Percentiles rank a stretch among this genome's conserved stretches.
phyloP scores from a whole-genome alignment of 176 grass and related monocot species.

The Bolboschoenus planiculmis region DNA sequence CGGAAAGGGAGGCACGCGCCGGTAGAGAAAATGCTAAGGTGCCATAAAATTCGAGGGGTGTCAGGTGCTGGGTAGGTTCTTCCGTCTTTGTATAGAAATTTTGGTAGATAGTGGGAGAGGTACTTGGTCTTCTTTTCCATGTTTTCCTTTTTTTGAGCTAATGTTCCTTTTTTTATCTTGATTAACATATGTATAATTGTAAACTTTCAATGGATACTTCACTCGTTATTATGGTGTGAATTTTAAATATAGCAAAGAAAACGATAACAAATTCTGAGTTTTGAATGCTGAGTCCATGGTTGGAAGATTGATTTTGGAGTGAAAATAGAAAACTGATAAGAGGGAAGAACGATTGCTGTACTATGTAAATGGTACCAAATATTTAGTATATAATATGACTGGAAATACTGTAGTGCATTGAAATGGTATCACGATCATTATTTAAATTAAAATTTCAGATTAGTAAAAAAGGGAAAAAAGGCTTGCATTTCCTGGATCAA shows the following conservation, averaged over 20 bases:
- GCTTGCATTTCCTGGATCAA: not conserved
- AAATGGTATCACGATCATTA: no score
- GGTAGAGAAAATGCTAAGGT: conserved; percentile 30
- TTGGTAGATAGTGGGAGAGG: conserved; percentile 18
- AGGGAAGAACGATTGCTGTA: not conserved
- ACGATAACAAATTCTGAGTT: not conserved
- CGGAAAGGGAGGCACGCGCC: conserved; percentile 16
- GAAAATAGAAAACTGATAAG: not conserved
- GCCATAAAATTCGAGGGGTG: not conserved
- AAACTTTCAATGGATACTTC: not conserved
- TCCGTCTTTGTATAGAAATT: conserved; percentile 22
- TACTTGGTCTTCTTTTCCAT: not conserved
- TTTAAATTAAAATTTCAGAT: no score
- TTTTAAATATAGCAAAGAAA: not conserved
- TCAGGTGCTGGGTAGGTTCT: not conserved
- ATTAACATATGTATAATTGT: not conserved
- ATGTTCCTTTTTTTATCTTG: not conserved
- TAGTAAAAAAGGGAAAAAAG: no score
- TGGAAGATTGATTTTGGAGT: not conserved
- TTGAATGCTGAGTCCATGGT: not conserved
- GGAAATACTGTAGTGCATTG: not conserved
- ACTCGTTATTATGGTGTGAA: not conserved
- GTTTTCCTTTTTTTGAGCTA: not conserved
- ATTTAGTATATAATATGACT: not conserved
- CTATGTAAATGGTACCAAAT: not conserved